Evolutionary conservation across 306 rosid species (phyloP), one percentile per base, ranked within the genome.

Genomic region (Pyrus betulifolia): DNA sequence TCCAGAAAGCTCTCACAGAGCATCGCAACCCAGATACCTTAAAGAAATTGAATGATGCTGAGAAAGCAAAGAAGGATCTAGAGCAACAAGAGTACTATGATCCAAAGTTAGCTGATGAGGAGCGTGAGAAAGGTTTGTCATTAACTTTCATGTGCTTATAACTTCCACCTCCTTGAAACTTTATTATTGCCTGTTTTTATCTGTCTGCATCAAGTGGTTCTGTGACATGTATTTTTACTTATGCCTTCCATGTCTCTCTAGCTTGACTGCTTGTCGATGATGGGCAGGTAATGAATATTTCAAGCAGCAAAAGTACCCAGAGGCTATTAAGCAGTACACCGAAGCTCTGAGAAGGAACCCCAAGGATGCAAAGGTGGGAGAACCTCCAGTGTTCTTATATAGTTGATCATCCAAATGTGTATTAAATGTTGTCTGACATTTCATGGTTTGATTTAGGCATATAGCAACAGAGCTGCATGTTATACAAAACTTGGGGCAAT

Each of bases 1-100:
- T 80, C 90, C 97, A 95, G 74, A 95, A 92, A 84, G 99, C 99
- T 67, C 97, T 95, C 35, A 95, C 99, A 1, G 99, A 95, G 87
- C 99, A 92, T 84, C 97, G 97, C 60, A 92, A 95, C 79, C 96
- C 99, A 9, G 99, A 95, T 31, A 95, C 99, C 10, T 76, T 92
- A 76, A 95, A 89, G 84, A 95, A 87, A 79, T 84, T 92, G 45
- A 92, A 95, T 74, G 99, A 95, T 5, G 96, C 93, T 76, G 90
- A 92, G 81, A 89, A 89, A 80, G 96, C 93, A 11, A 92, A 89
- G 91, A 95, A 89, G 81, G 97, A 92, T 17, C 89, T 95, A 17
- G 98, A 92, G 82, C 97, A 92, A 66, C 84, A 86, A 76, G 98
- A 95, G 78, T 92, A 88, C 71, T 92, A 85, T 71, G 96, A 95